These are phyloP conservation scores for Kwoniella mangroviensis DNA, from an alignment of 768 basidiomycete genomes.

Conservation along the genomic window DNA sequence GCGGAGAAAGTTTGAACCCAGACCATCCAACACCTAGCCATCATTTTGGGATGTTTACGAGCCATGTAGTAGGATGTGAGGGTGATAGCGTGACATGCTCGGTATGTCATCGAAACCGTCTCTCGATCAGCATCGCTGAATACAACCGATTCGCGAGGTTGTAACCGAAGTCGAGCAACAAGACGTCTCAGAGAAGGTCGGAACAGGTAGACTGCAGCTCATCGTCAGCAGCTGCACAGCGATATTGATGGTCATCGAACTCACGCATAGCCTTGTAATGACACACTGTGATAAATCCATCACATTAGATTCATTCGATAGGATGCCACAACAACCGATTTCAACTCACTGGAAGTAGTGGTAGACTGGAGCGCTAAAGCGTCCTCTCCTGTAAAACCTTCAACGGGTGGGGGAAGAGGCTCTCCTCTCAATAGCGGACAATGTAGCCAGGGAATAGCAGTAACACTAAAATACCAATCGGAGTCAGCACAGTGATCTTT, in stretches of 20 bases:
- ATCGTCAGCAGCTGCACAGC: neutral
- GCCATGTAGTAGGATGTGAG: conserved; percentile 39
- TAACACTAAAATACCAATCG: conserved; percentile 6
- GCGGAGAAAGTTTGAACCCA: conserved; percentile 54
- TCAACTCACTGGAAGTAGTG: conserved; percentile 34
- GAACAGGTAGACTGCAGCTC: conserved; percentile 42
- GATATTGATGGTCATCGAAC: neutral
- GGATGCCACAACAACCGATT: too few relatives aligned
- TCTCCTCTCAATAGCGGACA: conserved; percentile 43
- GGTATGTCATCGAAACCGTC: conserved; percentile 39
- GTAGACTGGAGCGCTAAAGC: conserved; percentile 22
- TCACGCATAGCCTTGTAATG: conserved; percentile 50
- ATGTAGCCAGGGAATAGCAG: conserved; percentile 30
- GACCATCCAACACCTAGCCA: conserved; percentile 43
- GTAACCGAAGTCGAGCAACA: conserved; percentile 34
- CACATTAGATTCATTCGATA: too few relatives aligned
- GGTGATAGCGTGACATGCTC: conserved; percentile 47
- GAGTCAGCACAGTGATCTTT: neutral
- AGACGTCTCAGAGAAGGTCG: conserved; percentile 46
- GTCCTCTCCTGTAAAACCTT: conserved; percentile 29
- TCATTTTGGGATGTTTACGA: conserved; percentile 43
- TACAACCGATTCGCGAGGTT: conserved; percentile 13
- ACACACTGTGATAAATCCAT: conserved; percentile 27
- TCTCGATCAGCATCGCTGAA: conserved; percentile 35
- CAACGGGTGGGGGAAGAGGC: conserved; percentile 23